phyloP scores from a whole-genome alignment of 345 rosid species.

The Physaria fendleri region DNA sequence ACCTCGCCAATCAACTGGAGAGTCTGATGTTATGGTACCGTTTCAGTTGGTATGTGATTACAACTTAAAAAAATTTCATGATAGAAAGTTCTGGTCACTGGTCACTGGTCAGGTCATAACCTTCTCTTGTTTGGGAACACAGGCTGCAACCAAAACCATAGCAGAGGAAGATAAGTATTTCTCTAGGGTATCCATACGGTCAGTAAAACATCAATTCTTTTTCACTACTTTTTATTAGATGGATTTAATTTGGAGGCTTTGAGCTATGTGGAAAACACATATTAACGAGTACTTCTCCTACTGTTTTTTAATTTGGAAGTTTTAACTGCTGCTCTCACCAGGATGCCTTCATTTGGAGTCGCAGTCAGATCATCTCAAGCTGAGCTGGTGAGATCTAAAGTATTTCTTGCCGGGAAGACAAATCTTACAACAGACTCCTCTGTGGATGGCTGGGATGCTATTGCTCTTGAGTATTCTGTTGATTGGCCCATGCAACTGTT shows the following conservation, averaged over 20 bases:
- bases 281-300: conserved; percentile 11
- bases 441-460: conserved; percentile 92
- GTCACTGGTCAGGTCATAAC: not conserved
- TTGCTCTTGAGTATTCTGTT: conserved; percentile 81
- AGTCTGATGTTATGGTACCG: conserved; percentile 95
- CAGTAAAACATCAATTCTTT: conserved; percentile 20
- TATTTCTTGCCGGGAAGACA: conserved; percentile 36
- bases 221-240: not conserved
- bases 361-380: conserved; percentile 62
- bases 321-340: conserved; percentile 19
- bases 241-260: not conserved
- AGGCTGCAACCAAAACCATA: conserved; percentile 91
- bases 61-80: not conserved
- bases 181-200: conserved; percentile 81
- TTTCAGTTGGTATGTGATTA: conserved; percentile 76
- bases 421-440: conserved; percentile 48
- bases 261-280: conserved; percentile 8
- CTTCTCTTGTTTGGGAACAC: conserved; percentile 27
- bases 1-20: conserved; percentile 94
- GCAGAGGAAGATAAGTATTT: conserved; percentile 90
- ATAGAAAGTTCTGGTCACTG: not conserved
- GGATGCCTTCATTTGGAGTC: conserved; percentile 89
- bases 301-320: conserved; percentile 3
- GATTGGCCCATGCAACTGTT: conserved; percentile 97
- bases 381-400: conserved; percentile 50